Evolutionary conservation across 805 yeast genomes (phyloP).

Genomic region (Kluyveromyces nonfermentans): DNA sequence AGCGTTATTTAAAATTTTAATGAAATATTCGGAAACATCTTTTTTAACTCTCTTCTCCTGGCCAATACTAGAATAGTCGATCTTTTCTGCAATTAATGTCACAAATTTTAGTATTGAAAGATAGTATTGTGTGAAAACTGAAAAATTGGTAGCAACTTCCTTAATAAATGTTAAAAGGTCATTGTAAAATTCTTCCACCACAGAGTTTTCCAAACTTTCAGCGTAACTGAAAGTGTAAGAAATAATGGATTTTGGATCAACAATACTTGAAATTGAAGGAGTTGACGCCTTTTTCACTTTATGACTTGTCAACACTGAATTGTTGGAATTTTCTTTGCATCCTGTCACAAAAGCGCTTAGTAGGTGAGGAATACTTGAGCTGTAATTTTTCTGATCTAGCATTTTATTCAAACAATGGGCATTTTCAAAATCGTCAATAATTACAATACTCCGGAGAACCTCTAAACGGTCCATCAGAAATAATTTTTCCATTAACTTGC

Average conservation of each 20-base stretch:
- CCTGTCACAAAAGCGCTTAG: conserved; percentile 33
- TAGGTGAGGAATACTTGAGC: conserved; percentile 58
- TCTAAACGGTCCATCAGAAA: conserved; percentile 65
- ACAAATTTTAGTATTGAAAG: conserved; percentile 47
- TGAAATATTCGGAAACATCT: conserved; percentile 41
- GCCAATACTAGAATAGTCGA: conserved; percentile 51
- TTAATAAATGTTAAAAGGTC: conserved; percentile 49
- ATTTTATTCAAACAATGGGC: conserved; percentile 42
- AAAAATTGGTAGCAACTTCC: conserved; percentile 42
- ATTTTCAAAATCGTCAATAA: conserved; percentile 20
- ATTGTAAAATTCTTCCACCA: conserved; percentile 70
- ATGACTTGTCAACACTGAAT: conserved; percentile 14
- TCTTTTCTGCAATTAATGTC: conserved; percentile 44
- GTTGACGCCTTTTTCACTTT: conserved; percentile 4
- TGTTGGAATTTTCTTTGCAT: conserved; percentile 14
- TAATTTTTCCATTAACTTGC: conserved; percentile 53
- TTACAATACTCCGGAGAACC: conserved; percentile 56
- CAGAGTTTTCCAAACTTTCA: conserved; percentile 59
- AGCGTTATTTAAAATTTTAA: conserved; percentile 29
- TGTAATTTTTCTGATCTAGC: conserved; percentile 77
- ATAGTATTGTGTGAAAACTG: conserved; percentile 39
- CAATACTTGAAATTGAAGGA: conserved; percentile 40
- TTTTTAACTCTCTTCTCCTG: conserved; percentile 49
- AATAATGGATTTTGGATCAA: conserved; percentile 38
- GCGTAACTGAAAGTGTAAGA: conserved; percentile 53